A percentile compares a stretch with the other conserved stretches of the same genome.
These are phyloP conservation scores for Lithohypha guttulata DNA, from an alignment of 2,329 filamentous ascomycete species.

Conservation along the genomic window DNA sequence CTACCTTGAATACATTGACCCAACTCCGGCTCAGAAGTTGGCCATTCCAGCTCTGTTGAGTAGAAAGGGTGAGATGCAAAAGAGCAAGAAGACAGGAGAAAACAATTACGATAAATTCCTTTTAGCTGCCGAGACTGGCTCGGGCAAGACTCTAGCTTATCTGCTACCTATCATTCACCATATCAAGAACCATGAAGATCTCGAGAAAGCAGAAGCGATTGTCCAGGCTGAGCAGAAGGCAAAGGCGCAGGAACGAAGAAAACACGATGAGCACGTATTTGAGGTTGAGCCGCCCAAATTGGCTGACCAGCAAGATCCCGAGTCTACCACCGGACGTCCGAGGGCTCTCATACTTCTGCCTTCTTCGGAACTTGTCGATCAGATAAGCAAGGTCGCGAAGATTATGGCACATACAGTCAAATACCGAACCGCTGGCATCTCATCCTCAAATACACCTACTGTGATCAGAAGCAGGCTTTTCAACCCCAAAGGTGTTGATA, in stretches of 20 bases:
- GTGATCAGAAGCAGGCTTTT: conserved; percentile 81
- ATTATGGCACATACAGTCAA: conserved; percentile 73
- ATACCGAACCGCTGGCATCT: conserved; percentile 74
- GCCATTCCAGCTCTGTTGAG: conserved; percentile 69
- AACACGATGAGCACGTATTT: conserved; percentile 48
- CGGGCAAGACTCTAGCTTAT: conserved; percentile 92
- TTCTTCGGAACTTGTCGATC: conserved; percentile 80
- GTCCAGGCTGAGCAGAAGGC: conserved; percentile 25
- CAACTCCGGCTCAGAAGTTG: conserved; percentile 80
- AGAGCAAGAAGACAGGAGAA: conserved; percentile 26
- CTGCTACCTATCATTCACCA: conserved; percentile 75
- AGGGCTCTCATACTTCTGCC: conserved; percentile 79
- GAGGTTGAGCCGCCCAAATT: conserved; percentile 48
- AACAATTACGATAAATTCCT: conserved; percentile 57
- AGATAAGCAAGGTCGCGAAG: conserved; percentile 75
- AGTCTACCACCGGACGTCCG: conserved; percentile 67
- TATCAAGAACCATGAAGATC: conserved; percentile 63
- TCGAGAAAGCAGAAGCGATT: conserved; percentile 51
- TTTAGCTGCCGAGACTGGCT: conserved; percentile 89
- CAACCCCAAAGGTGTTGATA: conserved; percentile 67
- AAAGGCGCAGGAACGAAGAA: conserved; percentile 34
- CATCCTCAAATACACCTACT: conserved; percentile 61
- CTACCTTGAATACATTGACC: conserved; percentile 61
- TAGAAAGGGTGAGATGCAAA: conserved; percentile 26
- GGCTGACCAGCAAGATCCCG: conserved; percentile 56